Percentiles rank a stretch among this genome's conserved stretches.
phyloP scores from a whole-genome alignment of 2,329 filamentous ascomycete species.

The Paracorniculantispora psalliotae region DNA sequence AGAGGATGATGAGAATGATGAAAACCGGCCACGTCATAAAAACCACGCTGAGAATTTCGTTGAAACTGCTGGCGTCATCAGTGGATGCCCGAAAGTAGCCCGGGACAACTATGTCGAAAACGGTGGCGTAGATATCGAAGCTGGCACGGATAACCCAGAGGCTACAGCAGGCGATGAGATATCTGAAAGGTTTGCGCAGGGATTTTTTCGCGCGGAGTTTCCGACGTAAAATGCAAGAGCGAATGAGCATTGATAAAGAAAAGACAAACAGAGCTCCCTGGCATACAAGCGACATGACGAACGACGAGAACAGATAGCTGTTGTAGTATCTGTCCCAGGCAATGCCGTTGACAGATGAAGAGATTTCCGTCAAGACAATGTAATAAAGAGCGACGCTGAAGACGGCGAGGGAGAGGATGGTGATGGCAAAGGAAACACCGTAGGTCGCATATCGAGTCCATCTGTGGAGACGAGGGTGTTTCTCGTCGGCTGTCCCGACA shows the following conservation, averaged over 20 bases:
- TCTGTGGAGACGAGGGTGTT: not conserved
- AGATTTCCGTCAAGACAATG: not conserved
- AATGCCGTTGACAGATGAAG: not conserved
- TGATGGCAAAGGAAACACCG: constrained; percentile 1
- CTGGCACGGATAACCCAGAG: constrained; percentile 23
- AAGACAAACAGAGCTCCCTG: not conserved
- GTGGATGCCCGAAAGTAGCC: not conserved
- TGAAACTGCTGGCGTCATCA: constrained; percentile 11
- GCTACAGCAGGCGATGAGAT: constrained; percentile 20
- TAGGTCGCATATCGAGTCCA: constrained; percentile 3
- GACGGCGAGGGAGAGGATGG: constrained; percentile 8
- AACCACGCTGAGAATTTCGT: constrained; percentile 6
- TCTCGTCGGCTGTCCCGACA: not conserved
- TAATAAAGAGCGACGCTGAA: constrained; percentile 9
- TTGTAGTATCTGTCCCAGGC: not conserved
- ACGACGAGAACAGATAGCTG: not conserved
- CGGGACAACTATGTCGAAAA: constrained; percentile 15
- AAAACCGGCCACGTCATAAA: constrained; percentile 22
- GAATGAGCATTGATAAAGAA: constrained; percentile 6
- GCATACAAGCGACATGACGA: not conserved
- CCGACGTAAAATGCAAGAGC: constrained; percentile 8
- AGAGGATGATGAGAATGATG: constrained; percentile 21
- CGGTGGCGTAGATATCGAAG: constrained; percentile 21
- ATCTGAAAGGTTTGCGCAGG: constrained; percentile 14
- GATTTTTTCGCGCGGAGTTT: constrained; percentile 3